Percentiles rank a stretch among this genome's conserved stretches.
Evolutionary conservation across 2,329 filamentous ascomycete genomes (phyloP).

Genomic region (Chaetomiaceae sp.): DNA sequence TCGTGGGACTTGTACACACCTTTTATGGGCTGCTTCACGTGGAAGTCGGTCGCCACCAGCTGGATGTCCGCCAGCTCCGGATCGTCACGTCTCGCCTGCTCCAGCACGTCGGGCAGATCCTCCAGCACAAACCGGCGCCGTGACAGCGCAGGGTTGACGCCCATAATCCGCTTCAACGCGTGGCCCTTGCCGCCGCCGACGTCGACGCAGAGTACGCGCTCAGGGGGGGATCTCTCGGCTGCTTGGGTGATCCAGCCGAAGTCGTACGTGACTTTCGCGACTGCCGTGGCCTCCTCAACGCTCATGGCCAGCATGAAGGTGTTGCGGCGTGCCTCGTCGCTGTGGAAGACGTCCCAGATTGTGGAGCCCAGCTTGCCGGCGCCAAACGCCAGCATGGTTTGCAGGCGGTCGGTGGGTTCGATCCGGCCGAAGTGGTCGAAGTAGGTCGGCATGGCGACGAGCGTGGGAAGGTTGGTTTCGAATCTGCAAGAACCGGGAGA

Average conservation of each 20-base stretch:
- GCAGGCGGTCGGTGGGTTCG: conserved; percentile 17
- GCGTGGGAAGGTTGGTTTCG: not conserved
- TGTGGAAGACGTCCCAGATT: conserved; percentile 21
- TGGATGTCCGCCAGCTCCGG: conserved; percentile 19
- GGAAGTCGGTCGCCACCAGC: conserved; percentile 25
- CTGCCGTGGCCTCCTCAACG: not conserved
- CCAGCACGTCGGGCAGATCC: conserved; percentile 25
- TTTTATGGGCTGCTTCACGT: conserved; percentile 26
- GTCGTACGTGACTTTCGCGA: not conserved
- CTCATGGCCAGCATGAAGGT: conserved; percentile 23
- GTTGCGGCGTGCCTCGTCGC: conserved; percentile 15
- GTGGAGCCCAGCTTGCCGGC: conserved; percentile 19
- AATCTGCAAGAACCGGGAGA: not conserved
- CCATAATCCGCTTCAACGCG: conserved; percentile 20
- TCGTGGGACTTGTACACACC: conserved; percentile 15
- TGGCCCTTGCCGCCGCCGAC: conserved; percentile 27
- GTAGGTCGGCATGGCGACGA: conserved; percentile 5
- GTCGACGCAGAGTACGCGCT: conserved; percentile 25
- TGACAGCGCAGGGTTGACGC: conserved; percentile 20
- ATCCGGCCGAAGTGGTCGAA: conserved; percentile 24
- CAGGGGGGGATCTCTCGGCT: conserved; percentile 10
- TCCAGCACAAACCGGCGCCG: conserved; percentile 24
- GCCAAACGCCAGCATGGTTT: conserved; percentile 21
- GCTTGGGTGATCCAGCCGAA: not conserved
- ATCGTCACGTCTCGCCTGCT: conserved; percentile 14